A percentile compares a stretch with the other conserved stretches of the same genome.
Evolutionary conservation across 805 yeast species (phyloP).

Genomic region (Wickerhamiella vanderwaltii): DNA sequence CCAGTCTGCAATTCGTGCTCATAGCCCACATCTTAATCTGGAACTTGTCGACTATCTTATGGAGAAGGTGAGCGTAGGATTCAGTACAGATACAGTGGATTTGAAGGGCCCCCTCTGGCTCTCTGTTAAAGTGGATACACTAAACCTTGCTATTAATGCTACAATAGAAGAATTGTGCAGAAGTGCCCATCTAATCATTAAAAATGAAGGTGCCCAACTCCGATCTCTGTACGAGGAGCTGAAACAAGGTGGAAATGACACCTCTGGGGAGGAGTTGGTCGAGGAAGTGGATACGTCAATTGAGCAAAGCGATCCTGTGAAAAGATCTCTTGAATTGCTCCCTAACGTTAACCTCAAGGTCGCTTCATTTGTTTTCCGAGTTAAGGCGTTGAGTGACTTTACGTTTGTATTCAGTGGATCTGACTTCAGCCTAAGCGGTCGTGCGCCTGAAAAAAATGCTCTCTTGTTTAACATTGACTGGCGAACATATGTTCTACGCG

Average conservation of each 20-base stretch:
- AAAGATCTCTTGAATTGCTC: background rate
- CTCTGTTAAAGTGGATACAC: conserved; percentile 12
- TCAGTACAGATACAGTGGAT: conserved; percentile 12
- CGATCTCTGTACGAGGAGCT: background rate
- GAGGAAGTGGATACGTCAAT: background rate
- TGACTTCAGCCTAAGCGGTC: background rate
- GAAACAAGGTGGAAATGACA: background rate
- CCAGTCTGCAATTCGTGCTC: conserved; percentile 18
- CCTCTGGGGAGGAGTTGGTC: background rate
- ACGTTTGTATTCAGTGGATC: conserved; percentile 6
- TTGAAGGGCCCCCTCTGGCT: conserved; percentile 16
- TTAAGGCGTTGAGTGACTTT: conserved; percentile 2
- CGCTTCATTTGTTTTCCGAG: conserved; percentile 5
- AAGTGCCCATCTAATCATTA: conserved; percentile 12
- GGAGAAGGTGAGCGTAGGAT: conserved; percentile 17
- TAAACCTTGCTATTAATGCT: conserved; percentile 17
- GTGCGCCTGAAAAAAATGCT: conserved; percentile 10
- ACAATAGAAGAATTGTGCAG: conserved; percentile 11
- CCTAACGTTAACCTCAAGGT: conserved; percentile 5
- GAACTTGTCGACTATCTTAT: conserved; percentile 20
- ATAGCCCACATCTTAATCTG: conserved; percentile 1
- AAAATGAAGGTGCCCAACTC: conserved; percentile 13
- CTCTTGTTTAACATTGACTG: conserved; percentile 7
- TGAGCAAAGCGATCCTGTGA: background rate
- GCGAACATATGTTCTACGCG: conserved; percentile 7